Conservation (phyloP, 768 basidiomycete genomes). For the Amanita rubescens region DNA sequence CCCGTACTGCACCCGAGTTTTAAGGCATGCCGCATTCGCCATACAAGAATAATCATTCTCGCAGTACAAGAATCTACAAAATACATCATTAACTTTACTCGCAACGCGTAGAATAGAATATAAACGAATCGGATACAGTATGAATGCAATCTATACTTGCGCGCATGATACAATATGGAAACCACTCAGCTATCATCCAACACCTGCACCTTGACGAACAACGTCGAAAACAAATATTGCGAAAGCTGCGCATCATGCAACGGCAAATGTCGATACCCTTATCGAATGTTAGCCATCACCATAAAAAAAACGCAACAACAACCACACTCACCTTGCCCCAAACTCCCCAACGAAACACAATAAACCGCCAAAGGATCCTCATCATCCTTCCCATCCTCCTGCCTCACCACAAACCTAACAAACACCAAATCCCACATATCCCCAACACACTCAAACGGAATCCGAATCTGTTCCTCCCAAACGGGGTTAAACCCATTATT, state of each 20-base stretch:
- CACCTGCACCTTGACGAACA: conserved; percentile 51
- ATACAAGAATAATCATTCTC: no score
- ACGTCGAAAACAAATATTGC: conserved; percentile 87
- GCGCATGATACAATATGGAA: background rate
- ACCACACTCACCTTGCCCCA: conserved; percentile 54
- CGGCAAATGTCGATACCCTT: conserved; percentile 91
- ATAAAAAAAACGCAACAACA: conserved; percentile 1
- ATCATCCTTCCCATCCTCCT: conserved; percentile 41
- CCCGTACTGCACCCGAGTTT: no score
- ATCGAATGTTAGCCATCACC: background rate
- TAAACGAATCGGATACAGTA: background rate
- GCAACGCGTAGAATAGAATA: background rate
- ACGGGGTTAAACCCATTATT: conserved; percentile 93
- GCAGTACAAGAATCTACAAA: no score
- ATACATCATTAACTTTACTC: no score
- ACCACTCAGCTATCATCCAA: background rate
- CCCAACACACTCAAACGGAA: conserved; percentile 76
- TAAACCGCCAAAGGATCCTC: conserved; percentile 68
- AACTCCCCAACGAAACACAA: conserved; percentile 66
- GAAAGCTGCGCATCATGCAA: conserved; percentile 85
- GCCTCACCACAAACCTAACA: conserved; percentile 70
- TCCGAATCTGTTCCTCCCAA: conserved; percentile 67
- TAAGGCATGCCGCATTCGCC: no score
- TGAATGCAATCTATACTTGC: background rate
- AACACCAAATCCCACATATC: conserved; percentile 82